phyloP scores from a whole-genome alignment of 2,329 filamentous ascomycete genomes.

The Fusarium sp. region DNA sequence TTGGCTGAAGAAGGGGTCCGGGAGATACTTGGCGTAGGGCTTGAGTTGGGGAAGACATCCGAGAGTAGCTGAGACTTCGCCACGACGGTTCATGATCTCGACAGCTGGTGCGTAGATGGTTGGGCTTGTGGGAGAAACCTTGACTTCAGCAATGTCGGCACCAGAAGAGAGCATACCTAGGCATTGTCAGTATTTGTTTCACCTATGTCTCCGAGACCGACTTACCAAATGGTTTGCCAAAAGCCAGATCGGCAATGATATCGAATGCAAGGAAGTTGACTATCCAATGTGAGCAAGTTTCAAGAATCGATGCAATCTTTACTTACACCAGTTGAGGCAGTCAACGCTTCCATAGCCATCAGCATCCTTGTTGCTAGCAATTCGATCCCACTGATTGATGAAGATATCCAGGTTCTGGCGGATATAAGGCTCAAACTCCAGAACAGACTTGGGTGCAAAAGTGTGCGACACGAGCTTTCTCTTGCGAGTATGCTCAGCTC shows the following conservation, averaged over 20 bases:
- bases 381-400: conserved; percentile 77
- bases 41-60: conserved; percentile 80
- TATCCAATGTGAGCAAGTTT: neutral
- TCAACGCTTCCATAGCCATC: conserved; percentile 72
- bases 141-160: conserved; percentile 80
- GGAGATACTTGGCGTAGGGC: conserved; percentile 82
- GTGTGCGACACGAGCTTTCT: conserved; percentile 89
- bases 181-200: rapidly evolving
- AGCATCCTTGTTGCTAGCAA: conserved; percentile 63
- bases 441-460: conserved; percentile 85
- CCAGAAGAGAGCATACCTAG: conserved; percentile 77
- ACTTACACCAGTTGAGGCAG: conserved; percentile 75
- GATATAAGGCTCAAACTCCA: conserved; percentile 91
- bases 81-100: conserved; percentile 87
- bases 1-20: conserved; percentile 83
- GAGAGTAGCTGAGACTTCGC: conserved; percentile 85
- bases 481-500: conserved; percentile 86
- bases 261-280: conserved; percentile 65
- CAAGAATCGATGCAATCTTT: rapidly evolving
- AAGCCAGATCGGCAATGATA: conserved; percentile 61
- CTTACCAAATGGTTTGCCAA: conserved; percentile 60
- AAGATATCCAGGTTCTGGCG: conserved; percentile 82
- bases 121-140: conserved; percentile 66
- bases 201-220: rapidly evolving
- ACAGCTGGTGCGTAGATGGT: conserved; percentile 83